Conservation (phyloP, 2,329 filamentous ascomycete species). For the Fusarium tricinctum region DNA sequence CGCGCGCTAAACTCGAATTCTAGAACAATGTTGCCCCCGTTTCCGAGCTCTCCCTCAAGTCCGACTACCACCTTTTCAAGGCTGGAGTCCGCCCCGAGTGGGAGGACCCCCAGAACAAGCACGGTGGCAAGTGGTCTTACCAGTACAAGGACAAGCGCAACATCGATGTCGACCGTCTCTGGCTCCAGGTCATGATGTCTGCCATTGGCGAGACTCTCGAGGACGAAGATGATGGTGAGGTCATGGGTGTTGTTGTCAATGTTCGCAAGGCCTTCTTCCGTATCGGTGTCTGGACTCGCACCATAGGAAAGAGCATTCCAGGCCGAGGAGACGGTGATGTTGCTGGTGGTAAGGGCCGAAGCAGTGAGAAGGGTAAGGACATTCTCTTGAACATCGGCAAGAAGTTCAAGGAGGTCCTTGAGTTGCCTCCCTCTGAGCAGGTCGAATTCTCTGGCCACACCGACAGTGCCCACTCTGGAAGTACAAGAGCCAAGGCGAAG, state of each 20-base stretch:
- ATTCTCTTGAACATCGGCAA: slow-evolving; percentile 86
- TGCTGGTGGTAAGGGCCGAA: slow-evolving; percentile 82
- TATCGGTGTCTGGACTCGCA: slow-evolving; percentile 97
- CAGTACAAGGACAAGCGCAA: slow-evolving; percentile 96
- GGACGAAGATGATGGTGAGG: slow-evolving; percentile 92
- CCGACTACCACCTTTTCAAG: slow-evolving; percentile 99
- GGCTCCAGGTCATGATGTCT: slow-evolving; percentile 96
- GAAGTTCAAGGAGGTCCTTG: slow-evolving; percentile 92
- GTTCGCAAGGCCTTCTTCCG: slow-evolving; percentile 98
- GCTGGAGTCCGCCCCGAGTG: slow-evolving; percentile 96
- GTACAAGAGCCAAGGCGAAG: slow-evolving; percentile 96
- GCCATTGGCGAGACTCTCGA: slow-evolving; percentile 98
- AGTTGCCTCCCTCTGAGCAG: slow-evolving; percentile 79
- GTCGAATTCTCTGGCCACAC: slow-evolving; percentile 98
- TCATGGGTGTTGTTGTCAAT: slow-evolving; percentile 99
- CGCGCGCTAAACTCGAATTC: slow-evolving; percentile 14
- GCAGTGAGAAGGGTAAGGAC: slow-evolving; percentile 85
- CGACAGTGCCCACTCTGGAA: slow-evolving; percentile 91
- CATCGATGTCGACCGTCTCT: slow-evolving; percentile 93
- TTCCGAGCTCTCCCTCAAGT: slow-evolving; percentile 95
- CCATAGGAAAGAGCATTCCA: slow-evolving; percentile 86
- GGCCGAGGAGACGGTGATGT: slow-evolving; percentile 80
- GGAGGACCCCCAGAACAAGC: slow-evolving; percentile 99
- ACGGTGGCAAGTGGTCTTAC: slow-evolving; percentile 99
- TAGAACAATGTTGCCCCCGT: slow-evolving; percentile 99